Base-by-base conservation (phyloP, 2,329 filamentous ascomycete species). In the Pseudocercospora eumusae region DNA sequence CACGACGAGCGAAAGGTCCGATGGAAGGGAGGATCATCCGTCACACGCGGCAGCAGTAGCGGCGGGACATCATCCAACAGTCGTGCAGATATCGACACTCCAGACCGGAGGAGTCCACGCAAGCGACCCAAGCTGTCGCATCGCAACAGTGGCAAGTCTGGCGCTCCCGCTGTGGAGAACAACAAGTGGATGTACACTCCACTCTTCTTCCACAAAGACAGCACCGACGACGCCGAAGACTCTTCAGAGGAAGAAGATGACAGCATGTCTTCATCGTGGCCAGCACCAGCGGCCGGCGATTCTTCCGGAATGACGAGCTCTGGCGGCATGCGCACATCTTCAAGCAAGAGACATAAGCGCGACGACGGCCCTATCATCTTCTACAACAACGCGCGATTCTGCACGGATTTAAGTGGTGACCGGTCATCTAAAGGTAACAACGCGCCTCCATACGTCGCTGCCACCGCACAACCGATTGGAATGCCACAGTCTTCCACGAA, bases 311-410 rank as follows among this genome's bases (percentile, higher is more conserved):
- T 81, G 67, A 75, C 74, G 4, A 69, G 84, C 79, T 66, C 84
- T 72, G 66, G 80, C 72, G 52, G 82, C 75, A 60, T 77, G 71
- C 70, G 80, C 0, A 72, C 74, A 0, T 66, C 64, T 8, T 64
- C 62, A 4, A 73, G 68, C 63, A 68, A 64, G 58, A 82, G 78
- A 66, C 85, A 83, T 73, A 83, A 83, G 25, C 82, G 80, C 0
- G 82, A 86, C 11, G 86, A 90, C 62, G 91, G 91, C 8, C 87
- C 89, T 0, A 89, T 96, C 67, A 92, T 93, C 18, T 96, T 93
- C 71, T 96, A 93, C 73, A 91, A 84, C 63, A 90, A 89, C 25
- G 88, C 89, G 1, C 85, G 85, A 0, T 96, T 95, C 73, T 95
- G 87, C 73, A 92, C 88, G 1, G 92, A 96, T 73, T 77, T 95